phyloP scores from a whole-genome alignment of 495 filamentous ascomycete species.

The Clavariopsis aquatica region DNA sequence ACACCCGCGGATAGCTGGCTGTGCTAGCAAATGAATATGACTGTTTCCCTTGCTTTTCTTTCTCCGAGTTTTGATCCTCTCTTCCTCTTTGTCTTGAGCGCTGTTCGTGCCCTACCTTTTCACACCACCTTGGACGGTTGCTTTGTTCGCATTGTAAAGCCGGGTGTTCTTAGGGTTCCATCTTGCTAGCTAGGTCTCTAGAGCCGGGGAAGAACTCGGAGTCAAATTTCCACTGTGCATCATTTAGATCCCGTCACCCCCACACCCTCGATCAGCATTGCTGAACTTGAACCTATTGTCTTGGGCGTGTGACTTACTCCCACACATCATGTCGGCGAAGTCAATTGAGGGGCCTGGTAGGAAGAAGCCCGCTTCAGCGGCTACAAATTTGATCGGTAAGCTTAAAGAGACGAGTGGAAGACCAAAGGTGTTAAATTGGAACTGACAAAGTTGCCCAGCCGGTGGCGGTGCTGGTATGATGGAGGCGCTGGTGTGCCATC shows the following conservation, averaged over 20 bases:
- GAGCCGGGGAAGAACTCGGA: constrained; percentile 6
- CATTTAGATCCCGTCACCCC: background rate
- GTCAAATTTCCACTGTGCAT: background rate
- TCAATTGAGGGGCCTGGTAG: constrained; percentile 62
- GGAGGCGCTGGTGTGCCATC: constrained; percentile 97
- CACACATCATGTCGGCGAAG: constrained; percentile 62
- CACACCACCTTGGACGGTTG: background rate
- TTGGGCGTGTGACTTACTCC: background rate
- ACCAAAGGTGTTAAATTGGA: background rate
- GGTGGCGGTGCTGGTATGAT: constrained; percentile 99
- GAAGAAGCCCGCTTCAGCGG: constrained; percentile 79
- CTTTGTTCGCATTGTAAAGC: constrained; percentile 18
- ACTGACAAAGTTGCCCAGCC: constrained; percentile 55
- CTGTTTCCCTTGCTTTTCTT: background rate
- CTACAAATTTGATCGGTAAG: constrained; percentile 91
- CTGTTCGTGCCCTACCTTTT: background rate
- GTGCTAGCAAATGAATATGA: constrained; percentile 22
- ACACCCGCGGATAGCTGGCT: constrained; percentile 27
- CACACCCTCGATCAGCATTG: background rate
- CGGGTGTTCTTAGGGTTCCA: constrained; percentile 2
- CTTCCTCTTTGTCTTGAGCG: constrained; percentile 2
- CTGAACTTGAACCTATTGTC: background rate
- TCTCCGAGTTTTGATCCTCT: constrained; percentile 4
- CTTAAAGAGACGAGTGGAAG: background rate
- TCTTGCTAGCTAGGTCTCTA: constrained; percentile 15